Evolutionary conservation across 1,284 basidiomycete species (phyloP), one percentile per base, ranked within the genome.

Genomic region (Quambalaria eucalypti): DNA sequence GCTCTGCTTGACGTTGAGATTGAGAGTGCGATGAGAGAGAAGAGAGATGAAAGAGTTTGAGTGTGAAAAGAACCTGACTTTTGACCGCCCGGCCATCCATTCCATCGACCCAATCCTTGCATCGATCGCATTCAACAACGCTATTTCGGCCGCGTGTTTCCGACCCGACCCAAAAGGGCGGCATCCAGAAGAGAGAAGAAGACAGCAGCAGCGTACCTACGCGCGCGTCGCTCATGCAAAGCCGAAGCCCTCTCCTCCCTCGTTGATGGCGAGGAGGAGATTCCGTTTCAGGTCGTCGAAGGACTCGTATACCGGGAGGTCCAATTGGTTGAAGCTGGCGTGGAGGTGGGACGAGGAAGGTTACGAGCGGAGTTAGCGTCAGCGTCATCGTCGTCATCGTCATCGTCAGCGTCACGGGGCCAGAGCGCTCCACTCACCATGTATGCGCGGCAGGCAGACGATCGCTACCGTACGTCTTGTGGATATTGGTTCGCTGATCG

Each of bases 401-500:
- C n/a, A 14, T 39, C 36, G 10, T 39, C 36, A 14, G 10, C 36
- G 36, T 39, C 19, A 30, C n/a, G 21, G 14, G n/a, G n/a, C n/a
- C n/a, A n/a, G n/a, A n/a, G n/a, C n/a, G 3, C 19, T 36, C 4
- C 25, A 69, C 82, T 71, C 76, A 87, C 59, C 89, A 93, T 48
- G 90, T 93, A 76, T 93, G 90, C 39, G 90, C 89, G 68, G 89
- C 87, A 39, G 89, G 89, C 59, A 92, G 80, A 54, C 88, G 82
- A 72, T 90, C 87, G 2, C 86, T 85, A n/a, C 87, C 87, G 64
- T 90, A 90, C 36, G 88, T 87, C 69, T 87, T 85, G 77, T 97
- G 92, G 61, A 98, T 95, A 50, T 91, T 95, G 80, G 98, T 97
- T 62, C 88, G 84, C 75, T 97, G 95, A 1, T 86, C 87, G 51